phyloP scores from a whole-genome alignment of 345 rosid species.

The Iberis pinnata region DNA sequence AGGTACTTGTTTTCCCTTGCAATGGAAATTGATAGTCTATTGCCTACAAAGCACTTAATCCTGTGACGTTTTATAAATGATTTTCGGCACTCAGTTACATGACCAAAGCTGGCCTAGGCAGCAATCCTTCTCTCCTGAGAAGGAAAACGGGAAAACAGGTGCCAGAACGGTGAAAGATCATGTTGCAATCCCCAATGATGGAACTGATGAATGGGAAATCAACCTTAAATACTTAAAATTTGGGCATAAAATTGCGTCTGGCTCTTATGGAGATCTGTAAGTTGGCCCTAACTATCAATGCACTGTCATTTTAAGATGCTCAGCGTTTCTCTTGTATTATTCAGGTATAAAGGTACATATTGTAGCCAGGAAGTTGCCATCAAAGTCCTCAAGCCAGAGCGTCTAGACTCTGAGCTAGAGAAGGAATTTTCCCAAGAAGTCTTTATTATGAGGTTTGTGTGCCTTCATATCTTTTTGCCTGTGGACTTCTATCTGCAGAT shows the following conservation, averaged over 20 bases:
- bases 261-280: constrained; percentile 96
- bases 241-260: constrained; percentile 84
- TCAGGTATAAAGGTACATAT: constrained; percentile 88
- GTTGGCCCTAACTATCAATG: constrained; percentile 28
- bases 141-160: constrained; percentile 34
- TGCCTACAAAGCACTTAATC: too few species aligned
- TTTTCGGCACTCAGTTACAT: constrained; percentile 39
- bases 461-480: constrained; percentile 1
- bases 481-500: constrained; percentile 7
- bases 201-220: constrained; percentile 97
- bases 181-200: constrained; percentile 81
- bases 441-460: constrained; percentile 78
- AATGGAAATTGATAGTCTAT: background rate
- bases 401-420: constrained; percentile 69
- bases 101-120: constrained; percentile 49
- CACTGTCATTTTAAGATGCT: constrained; percentile 11
- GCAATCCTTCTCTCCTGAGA: constrained; percentile 42
- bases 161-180: constrained; percentile 36
- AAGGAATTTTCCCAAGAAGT: constrained; percentile 97
- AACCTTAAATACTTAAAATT: constrained; percentile 60
- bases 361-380: constrained; percentile 96
- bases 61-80: too few species aligned
- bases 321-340: constrained; percentile 11
- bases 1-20: constrained; percentile 43
- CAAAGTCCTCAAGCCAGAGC: constrained; percentile 93